Base-by-base conservation (phyloP, 2,329 filamentous ascomycete genomes). In the Fonsecaea monophora region DNA sequence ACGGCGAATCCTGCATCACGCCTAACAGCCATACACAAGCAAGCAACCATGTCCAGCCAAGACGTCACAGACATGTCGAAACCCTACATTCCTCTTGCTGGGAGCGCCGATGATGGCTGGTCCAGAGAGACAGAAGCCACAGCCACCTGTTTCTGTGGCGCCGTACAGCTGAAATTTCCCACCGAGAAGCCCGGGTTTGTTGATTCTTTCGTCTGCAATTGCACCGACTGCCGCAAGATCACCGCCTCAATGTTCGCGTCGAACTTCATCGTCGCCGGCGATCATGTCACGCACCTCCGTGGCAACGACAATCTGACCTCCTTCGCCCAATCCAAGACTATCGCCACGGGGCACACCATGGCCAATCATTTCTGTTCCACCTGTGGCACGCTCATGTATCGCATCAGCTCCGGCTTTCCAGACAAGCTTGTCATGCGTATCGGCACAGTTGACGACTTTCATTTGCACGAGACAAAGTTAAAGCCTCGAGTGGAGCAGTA, bases 401-500 rank as follows among this genome's bases (percentile, higher is more conserved):
- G 87, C 0, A 75, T 81, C 8, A 77, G 82, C 4, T 72, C 76
- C 0, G 77, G 73, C 0, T 83, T 79, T 61, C 84, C 85, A 0
- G 84, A 80, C 0, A 65, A 67, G 53, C 83, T 75, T 42, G 83
- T 89, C 55, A 60, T 86, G 66, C 77, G 87, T 0, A 82, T 87
- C 58, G 88, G 88, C 0, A 88, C 85, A 0, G 82, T 90, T 1
- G 87, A 90, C 73, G 87, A 90, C 76, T 87, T 87, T 60, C 75
- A 73, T 58, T 72, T 90, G 59, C 81, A 84, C 38, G 86, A 89
- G 77, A 86, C 82, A 0, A 84, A 82, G 72, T 74, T 90, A 69
- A 84, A 77, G 72, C 87, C 87, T 0, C 75, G 73, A 65, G 68
- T 81, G 0, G 87, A 89, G 78, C 77, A 81, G 54, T 89, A 83